Conservation (phyloP, 1,284 basidiomycete species). For the Tilletia caries region DNA sequence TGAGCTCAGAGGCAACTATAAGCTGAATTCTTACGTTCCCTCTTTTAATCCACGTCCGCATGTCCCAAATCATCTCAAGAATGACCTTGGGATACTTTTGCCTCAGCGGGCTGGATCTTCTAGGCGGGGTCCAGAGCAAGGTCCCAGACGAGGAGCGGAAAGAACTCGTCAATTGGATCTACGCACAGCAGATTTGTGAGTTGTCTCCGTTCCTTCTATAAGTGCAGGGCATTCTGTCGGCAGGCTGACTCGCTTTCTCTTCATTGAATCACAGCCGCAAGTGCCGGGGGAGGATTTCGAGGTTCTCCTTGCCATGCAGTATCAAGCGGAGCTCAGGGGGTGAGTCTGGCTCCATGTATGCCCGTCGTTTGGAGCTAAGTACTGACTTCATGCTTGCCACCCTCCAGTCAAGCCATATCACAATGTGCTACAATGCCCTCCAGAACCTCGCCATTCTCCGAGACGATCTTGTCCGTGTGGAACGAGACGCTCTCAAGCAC, state of each 20-base stretch:
- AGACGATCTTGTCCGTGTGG: constrained; percentile 36
- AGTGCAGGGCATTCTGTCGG: not conserved
- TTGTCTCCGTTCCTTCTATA: constrained; percentile 16
- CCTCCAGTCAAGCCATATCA: constrained; percentile 25
- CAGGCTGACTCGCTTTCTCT: not conserved
- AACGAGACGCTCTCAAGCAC: constrained; percentile 23
- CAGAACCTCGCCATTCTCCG: constrained; percentile 38
- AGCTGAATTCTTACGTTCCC: too few species aligned
- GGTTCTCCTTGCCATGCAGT: constrained; percentile 68
- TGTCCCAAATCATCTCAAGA: constrained; percentile 14
- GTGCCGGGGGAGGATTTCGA: constrained; percentile 69
- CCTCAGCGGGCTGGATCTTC: constrained; percentile 40
- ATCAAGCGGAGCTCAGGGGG: constrained; percentile 20
- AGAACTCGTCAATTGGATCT: constrained; percentile 67
- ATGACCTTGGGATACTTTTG: constrained; percentile 51
- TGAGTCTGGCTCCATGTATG: not conserved
- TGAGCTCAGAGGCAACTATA: too few species aligned
- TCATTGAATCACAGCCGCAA: constrained; percentile 56
- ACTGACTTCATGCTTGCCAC: not conserved
- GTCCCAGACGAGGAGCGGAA: constrained; percentile 21
- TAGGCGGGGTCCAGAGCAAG: constrained; percentile 23
- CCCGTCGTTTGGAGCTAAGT: not conserved
- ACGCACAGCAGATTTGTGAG: constrained; percentile 69
- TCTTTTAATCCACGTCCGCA: not conserved
- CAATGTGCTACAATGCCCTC: constrained; percentile 49